phyloP scores from a whole-genome alignment of 106 monocot genomes.

The Dendrobium chrysotoxum region DNA sequence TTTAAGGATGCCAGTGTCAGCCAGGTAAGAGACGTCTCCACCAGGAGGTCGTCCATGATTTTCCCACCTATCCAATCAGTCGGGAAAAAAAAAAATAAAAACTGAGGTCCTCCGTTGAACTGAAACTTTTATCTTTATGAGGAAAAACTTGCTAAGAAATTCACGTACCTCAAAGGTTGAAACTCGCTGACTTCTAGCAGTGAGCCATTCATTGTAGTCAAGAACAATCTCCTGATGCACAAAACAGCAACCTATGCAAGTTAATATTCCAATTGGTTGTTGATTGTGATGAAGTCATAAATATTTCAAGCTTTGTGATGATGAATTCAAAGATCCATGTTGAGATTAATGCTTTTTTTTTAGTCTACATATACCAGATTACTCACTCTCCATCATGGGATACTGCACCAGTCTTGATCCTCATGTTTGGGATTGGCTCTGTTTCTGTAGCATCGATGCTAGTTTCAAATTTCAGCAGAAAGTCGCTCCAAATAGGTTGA shows the following conservation, averaged over 20 bases:
- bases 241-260: not conserved
- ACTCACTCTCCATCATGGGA: constrained; percentile 81
- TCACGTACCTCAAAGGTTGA: constrained; percentile 62
- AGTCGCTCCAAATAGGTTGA: constrained; percentile 62
- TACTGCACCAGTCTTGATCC: constrained; percentile 45
- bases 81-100: not conserved
- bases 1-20: constrained; percentile 48
- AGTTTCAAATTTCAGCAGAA: constrained; percentile 23
- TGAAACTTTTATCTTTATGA: not conserved
- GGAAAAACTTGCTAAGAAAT: not conserved
- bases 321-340: too few relatives aligned
- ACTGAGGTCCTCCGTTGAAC: not conserved
- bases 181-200: constrained; percentile 62
- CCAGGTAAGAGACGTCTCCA: constrained; percentile 57
- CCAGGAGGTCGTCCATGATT: constrained; percentile 69
- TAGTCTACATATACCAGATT: constrained; percentile 31
- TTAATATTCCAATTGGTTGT: constrained; percentile 5
- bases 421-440: constrained; percentile 19
- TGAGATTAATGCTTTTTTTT: not conserved
- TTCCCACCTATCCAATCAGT: constrained; percentile 50
- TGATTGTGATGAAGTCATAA: not conserved
- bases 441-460: constrained; percentile 17
- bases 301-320: not conserved
- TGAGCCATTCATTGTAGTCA: constrained; percentile 45
- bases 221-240: constrained; percentile 53